phyloP scores from a whole-genome alignment of 768 basidiomycete genomes.

The Cyclocybe cylindracea region DNA sequence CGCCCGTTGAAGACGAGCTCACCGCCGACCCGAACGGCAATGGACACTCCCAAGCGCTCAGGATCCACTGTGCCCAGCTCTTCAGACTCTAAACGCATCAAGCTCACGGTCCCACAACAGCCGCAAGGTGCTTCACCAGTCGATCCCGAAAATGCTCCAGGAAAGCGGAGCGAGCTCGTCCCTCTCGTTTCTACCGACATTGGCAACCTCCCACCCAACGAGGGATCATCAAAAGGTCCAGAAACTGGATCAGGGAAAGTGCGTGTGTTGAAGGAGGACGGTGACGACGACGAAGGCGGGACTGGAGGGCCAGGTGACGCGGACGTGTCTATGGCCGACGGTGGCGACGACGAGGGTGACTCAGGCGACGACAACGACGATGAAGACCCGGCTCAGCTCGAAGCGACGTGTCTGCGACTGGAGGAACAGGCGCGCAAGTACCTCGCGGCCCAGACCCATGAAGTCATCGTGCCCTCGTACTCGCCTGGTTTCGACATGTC shows the following conservation, averaged over 20 bases:
- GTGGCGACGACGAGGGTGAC: slow-evolving; percentile 72
- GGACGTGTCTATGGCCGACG: slow-evolving; percentile 76
- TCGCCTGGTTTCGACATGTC: slow-evolving; percentile 98
- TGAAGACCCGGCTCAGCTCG: slow-evolving; percentile 81
- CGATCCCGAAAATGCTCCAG: slow-evolving; percentile 76
- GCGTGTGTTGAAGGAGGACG: slow-evolving; percentile 48
- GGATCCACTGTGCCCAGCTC: slow-evolving; percentile 54
- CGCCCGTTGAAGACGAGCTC: not conserved
- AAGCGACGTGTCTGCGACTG: slow-evolving; percentile 74
- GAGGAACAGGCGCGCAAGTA: slow-evolving; percentile 91
- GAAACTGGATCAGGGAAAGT: slow-evolving; percentile 45
- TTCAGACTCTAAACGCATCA: slow-evolving; percentile 60
- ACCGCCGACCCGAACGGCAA: slow-evolving; percentile 15
- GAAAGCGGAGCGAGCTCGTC: slow-evolving; percentile 90
- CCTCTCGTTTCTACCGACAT: slow-evolving; percentile 80
- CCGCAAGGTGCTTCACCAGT: slow-evolving; percentile 70
- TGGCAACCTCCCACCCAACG: slow-evolving; percentile 64
- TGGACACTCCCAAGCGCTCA: slow-evolving; percentile 69
- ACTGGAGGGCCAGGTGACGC: slow-evolving; percentile 19
- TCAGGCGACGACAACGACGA: slow-evolving; percentile 83
- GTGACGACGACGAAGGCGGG: slow-evolving; percentile 63
- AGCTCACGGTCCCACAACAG: slow-evolving; percentile 52
- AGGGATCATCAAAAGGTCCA: slow-evolving; percentile 35
- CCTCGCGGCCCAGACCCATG: slow-evolving; percentile 95
- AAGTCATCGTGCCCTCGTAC: slow-evolving; percentile 95